Evolutionary conservation across 148 eudicot genomes (phyloP).

Genomic region (Nepenthes mirabilis): DNA sequence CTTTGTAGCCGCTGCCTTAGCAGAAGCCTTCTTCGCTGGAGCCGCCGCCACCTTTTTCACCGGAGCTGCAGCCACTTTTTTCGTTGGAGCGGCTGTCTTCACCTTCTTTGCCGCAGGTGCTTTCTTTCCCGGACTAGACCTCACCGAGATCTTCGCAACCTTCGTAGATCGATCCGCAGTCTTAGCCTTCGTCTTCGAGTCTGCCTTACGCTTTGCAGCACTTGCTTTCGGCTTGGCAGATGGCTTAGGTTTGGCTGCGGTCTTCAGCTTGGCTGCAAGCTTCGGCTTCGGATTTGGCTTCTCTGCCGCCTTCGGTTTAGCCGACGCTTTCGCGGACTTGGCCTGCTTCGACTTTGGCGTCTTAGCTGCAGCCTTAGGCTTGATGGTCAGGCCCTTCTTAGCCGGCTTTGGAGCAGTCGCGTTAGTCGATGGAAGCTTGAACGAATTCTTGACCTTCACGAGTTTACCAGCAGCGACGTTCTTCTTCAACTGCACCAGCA

Average conservation of each 20-base stretch:
- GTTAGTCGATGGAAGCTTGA: slow-evolving; percentile 17
- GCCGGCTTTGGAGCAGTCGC: slow-evolving; percentile 6
- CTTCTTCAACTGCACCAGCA: slow-evolving; percentile 16
- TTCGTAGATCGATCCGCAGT: slow-evolving; percentile 1
- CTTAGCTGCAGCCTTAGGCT: slow-evolving; percentile 1
- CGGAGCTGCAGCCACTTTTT: slow-evolving; percentile 1
- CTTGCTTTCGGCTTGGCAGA: slow-evolving; percentile 4
- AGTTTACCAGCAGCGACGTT: slow-evolving; percentile 18
- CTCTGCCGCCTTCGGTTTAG: background rate
- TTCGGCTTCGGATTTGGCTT: slow-evolving; percentile 7
- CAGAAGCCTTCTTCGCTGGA: slow-evolving; percentile 10
- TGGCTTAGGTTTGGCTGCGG: slow-evolving; percentile 6
- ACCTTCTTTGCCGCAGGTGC: slow-evolving; percentile 9
- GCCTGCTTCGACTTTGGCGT: background rate
- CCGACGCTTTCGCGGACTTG: background rate
- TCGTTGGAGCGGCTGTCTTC: slow-evolving; percentile 6
- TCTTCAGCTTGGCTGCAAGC: slow-evolving; percentile 1
- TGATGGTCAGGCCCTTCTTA: background rate
- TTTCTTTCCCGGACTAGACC: background rate
- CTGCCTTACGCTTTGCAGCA: slow-evolving; percentile 7
- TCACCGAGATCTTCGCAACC: slow-evolving; percentile 6
- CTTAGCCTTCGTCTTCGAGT: slow-evolving; percentile 5
- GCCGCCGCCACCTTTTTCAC: slow-evolving; percentile 2
- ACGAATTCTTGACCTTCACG: slow-evolving; percentile 21
- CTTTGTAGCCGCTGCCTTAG: slow-evolving; percentile 6